phyloP scores from a whole-genome alignment of 2,329 filamentous ascomycete species.

The Colletotrichum sp. region DNA sequence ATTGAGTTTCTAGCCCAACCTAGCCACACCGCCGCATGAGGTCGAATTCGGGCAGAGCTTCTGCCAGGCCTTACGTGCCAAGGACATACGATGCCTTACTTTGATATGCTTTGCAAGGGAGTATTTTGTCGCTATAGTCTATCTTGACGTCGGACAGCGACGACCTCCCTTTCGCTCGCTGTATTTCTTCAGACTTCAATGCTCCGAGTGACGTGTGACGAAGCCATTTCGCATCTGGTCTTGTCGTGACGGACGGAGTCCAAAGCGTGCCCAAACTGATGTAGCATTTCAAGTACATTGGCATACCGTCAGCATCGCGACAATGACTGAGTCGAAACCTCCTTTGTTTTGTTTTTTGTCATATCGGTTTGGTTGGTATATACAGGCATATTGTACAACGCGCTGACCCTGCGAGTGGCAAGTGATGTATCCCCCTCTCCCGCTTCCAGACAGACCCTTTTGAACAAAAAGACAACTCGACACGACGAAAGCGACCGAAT shows the following conservation, averaged over 20 bases:
- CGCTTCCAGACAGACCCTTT: neutral
- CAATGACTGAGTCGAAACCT: neutral
- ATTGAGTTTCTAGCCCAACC: neutral
- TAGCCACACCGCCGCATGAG: neutral
- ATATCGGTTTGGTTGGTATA: constrained; percentile 15
- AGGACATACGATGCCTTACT: neutral
- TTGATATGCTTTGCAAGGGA: neutral
- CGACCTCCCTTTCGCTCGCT: neutral
- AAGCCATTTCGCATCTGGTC: neutral
- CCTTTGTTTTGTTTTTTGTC: neutral
- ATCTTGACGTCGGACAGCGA: neutral
- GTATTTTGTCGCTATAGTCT: neutral
- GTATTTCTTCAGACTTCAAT: neutral
- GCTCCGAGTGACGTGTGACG: neutral
- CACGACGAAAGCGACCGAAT: constrained; percentile 3
- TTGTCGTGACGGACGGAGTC: neutral
- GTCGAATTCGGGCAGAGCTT: neutral
- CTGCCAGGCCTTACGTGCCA: neutral
- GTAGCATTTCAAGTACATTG: neutral
- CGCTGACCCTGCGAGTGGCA: constrained; percentile 1
- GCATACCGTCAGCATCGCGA: neutral
- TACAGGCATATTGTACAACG: constrained; percentile 20
- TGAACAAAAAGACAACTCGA: neutral
- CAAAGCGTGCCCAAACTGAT: neutral
- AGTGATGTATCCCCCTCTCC: constrained; percentile 4